phyloP scores from a whole-genome alignment of 768 basidiomycete genomes.

The Tylopilus vinaceipallidus region DNA sequence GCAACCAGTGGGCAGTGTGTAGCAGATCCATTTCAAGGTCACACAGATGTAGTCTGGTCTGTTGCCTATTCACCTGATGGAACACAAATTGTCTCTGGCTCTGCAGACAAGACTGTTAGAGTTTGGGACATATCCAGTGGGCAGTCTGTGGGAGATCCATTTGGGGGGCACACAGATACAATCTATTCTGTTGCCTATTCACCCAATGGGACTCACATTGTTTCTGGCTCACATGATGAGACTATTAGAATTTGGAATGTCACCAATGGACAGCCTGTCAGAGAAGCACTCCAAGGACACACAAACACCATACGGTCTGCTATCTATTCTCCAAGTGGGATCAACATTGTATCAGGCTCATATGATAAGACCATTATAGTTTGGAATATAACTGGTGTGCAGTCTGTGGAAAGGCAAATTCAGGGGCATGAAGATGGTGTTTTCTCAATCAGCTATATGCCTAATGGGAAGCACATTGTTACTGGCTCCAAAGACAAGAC shows the following conservation, averaged over 20 bases:
- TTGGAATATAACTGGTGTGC: background rate
- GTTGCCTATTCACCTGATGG: too few relatives aligned
- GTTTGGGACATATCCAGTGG: background rate
- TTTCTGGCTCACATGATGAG: background rate
- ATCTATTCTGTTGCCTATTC: background rate
- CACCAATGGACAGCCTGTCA: background rate
- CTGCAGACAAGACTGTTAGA: background rate
- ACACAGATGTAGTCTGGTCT: too few relatives aligned
- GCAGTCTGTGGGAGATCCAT: too few relatives aligned
- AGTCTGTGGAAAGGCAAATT: background rate
- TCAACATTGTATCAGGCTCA: background rate
- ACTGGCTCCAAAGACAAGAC: background rate
- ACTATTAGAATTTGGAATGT: background rate
- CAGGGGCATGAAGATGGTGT: background rate
- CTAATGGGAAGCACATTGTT: slow-evolving; percentile 2
- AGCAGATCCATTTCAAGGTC: too few relatives aligned
- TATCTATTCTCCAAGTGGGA: background rate
- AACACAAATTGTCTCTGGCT: background rate
- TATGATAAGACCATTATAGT: background rate
- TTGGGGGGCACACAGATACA: background rate
- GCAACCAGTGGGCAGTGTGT: too few relatives aligned
- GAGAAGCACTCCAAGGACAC: background rate
- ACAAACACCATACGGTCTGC: background rate
- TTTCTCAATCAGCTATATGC: background rate
- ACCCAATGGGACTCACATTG: background rate